Percentiles rank a stretch among this genome's conserved stretches.
These are phyloP conservation scores for Hypoxylon rubiginosum DNA, from an alignment of 2,329 filamentous ascomycete genomes.

Conservation along the genomic window DNA sequence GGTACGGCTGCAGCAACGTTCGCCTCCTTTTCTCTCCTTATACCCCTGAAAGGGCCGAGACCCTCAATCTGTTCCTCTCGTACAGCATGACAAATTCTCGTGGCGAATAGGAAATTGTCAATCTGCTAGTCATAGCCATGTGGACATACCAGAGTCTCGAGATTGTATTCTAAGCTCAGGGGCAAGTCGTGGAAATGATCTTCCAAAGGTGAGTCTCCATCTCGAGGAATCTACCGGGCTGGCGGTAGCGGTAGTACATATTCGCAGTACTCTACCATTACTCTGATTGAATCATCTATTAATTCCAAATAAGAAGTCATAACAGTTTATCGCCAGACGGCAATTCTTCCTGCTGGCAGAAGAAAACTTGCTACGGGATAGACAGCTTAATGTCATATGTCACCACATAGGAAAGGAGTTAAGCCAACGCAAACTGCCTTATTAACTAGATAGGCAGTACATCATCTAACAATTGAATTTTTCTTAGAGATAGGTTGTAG, in stretches of 20 bases:
- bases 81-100: conserved; percentile 37
- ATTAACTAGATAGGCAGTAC: neutral
- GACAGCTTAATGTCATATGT: neutral
- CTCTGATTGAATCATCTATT: neutral
- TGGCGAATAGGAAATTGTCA: conserved; percentile 26
- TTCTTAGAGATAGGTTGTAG: no score
- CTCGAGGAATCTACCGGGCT: neutral
- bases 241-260: conserved; percentile 2
- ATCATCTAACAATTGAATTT: neutral
- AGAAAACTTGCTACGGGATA: neutral
- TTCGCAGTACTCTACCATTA: neutral
- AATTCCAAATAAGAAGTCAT: neutral
- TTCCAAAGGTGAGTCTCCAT: conserved; percentile 6
- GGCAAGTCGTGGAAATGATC: conserved; percentile 7
- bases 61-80: conserved; percentile 8
- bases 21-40: conserved; percentile 8
- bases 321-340: neutral
- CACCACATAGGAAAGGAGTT: neutral
- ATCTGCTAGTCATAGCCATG: conserved; percentile 15
- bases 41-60: conserved; percentile 36
- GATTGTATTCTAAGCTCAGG: conserved; percentile 1
- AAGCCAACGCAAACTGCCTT: neutral
- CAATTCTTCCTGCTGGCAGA: neutral
- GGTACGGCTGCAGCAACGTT: conserved; percentile 10
- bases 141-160: conserved; percentile 14